Evolutionary conservation across 2,329 filamentous ascomycete genomes (phyloP), one percentile per base, ranked within the genome.

Genomic region (Fusarium avenaceum): DNA sequence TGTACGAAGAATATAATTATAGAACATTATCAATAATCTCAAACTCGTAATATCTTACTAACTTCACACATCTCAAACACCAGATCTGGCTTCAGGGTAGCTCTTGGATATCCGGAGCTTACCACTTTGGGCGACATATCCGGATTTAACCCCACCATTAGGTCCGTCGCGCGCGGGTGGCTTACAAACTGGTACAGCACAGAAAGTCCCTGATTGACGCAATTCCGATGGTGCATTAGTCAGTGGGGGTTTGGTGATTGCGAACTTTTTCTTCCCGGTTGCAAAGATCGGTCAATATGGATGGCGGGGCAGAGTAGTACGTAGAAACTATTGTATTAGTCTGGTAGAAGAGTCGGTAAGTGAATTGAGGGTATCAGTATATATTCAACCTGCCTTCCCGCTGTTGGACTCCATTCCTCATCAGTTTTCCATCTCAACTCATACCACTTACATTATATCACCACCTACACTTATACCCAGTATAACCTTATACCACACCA

Each of bases 191-290:
- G n/a, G 44, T 20, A 14, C 30, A 42, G 28, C 17, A 28, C 28
- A 32, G 52, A 20, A 43, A 22, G 20, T 33, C 20, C 38, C 39
- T 42, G 24, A 64, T 51, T 63, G 58, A 63, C 49, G 60, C 40
- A 38, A 58, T 47, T 53, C 51, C n/a, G 38, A 30, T 15, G 20
- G 19, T 26, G 45, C 59, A 64, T 64, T 64, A 64, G 59, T 64
- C 59, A 64, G 46, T 59, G 35, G 60, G 50, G 46, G 38, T 38
- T 59, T 59, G 26, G 22, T 19, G n/a, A 65, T 65, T 64, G 52
- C 51, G 55, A 48, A 43, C 35, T 48, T 46, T 54, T 30, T 56
- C 44, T 19, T 48, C 20, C 51, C 38, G 57, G 32, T 46, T 30
- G 43, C 42, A 35, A 42, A 61, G 57, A 35, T 38, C 57, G 61